A percentile compares a stretch with the other conserved stretches of the same genome.
Conservation (phyloP, 208 protist species). For the Cochliopodium minus region DNA sequence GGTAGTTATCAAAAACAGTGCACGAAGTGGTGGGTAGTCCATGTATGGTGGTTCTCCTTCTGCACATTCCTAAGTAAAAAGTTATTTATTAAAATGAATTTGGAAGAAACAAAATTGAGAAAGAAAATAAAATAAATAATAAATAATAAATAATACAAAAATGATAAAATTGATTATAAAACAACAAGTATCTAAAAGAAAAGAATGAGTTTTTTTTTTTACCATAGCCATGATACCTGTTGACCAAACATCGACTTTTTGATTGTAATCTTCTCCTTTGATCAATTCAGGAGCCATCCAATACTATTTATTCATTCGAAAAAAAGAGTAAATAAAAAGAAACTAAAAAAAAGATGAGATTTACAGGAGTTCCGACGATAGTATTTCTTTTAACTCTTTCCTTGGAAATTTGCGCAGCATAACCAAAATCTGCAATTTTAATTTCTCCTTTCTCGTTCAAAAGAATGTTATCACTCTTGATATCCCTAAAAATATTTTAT, state of each 20-base stretch:
- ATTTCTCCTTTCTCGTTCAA: slow-evolving; percentile 13
- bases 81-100: too few relatives aligned
- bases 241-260: slow-evolving; percentile 40
- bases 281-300: slow-evolving; percentile 51
- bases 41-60: slow-evolving; percentile 34
- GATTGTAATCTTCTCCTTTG: slow-evolving; percentile 26
- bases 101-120: too few relatives aligned
- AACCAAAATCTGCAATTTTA: slow-evolving; percentile 34
- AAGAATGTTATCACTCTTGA: slow-evolving; percentile 33
- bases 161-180: too few relatives aligned
- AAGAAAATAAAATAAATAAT: too few relatives aligned
- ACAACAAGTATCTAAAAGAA: too few relatives aligned
- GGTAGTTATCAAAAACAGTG: slow-evolving; percentile 17
- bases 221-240: slow-evolving; percentile 39
- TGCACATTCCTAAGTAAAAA: slow-evolving; percentile 35
- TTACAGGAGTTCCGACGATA: slow-evolving; percentile 38
- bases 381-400: slow-evolving; percentile 22
- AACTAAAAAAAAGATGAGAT: neutral
- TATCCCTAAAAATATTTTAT: too few relatives aligned
- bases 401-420: slow-evolving; percentile 21
- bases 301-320: slow-evolving; percentile 27
- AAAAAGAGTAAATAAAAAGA: too few relatives aligned
- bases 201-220: too few relatives aligned
- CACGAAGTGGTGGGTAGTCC: slow-evolving; percentile 17
- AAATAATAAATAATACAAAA: too few relatives aligned